These are phyloP conservation scores for Diutina pseudorugosa DNA, from an alignment of 1,139 yeast genomes.

Conservation along the genomic window DNA sequence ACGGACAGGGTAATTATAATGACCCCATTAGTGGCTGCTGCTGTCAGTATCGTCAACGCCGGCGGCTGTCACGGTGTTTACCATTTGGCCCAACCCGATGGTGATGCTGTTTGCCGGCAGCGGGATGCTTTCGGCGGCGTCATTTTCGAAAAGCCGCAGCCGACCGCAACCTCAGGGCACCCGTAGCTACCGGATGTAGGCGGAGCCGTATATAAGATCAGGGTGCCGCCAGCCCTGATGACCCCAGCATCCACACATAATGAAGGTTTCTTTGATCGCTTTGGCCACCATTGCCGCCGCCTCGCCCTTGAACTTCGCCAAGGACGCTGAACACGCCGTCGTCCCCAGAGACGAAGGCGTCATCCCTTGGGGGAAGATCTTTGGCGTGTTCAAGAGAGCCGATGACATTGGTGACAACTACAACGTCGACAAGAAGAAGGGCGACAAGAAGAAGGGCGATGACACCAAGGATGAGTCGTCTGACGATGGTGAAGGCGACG, in stretches of 20 bases:
- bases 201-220: background rate
- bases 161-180: background rate
- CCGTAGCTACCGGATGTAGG: background rate
- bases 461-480: no score
- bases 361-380: background rate
- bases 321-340: background rate
- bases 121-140: background rate
- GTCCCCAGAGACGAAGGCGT: background rate
- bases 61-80: background rate
- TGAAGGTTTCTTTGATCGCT: background rate
- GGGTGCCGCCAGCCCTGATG: background rate
- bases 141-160: background rate
- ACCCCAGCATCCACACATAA: background rate
- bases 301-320: background rate
- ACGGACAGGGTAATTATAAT: no score
- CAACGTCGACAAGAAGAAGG: background rate
- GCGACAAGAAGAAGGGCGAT: background rate
- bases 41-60: no score
- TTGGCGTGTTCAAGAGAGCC: background rate
- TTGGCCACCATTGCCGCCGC: slow-evolving; percentile 3
- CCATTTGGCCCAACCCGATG: background rate
- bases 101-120: background rate
- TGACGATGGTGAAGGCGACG: background rate
- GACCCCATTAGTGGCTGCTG: no score
- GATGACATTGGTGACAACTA: background rate